These are phyloP conservation scores for Microascus cirrosus DNA, from an alignment of 2,329 filamentous ascomycete species.

Conservation along the genomic window DNA sequence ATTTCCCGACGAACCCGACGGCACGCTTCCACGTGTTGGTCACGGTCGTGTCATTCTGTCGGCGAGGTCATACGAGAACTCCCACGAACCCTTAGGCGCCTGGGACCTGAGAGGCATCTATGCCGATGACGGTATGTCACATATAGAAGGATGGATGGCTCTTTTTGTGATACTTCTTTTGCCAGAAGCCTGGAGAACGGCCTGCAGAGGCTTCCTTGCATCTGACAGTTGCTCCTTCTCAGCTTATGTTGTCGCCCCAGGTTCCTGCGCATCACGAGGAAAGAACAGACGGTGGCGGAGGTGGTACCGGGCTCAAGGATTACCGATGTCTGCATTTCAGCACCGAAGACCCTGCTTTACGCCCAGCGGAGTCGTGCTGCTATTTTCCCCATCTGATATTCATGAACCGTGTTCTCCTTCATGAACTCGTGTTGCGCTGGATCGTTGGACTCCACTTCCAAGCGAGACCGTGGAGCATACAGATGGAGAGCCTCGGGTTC, in stretches of 20 bases:
- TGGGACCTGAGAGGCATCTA: neutral
- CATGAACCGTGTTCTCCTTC: no score
- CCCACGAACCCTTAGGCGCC: neutral
- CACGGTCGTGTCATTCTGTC: constrained; percentile 1
- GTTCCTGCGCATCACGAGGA: neutral
- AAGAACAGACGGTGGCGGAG: neutral
- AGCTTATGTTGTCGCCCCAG: neutral
- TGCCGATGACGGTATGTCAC: neutral
- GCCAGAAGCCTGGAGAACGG: neutral
- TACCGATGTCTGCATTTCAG: neutral
- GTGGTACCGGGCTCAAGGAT: neutral
- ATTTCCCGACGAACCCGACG: neutral
- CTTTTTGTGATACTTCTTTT: neutral
- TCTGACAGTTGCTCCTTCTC: neutral
- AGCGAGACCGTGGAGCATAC: no score
- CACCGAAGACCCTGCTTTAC: neutral
- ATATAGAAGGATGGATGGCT: neutral
- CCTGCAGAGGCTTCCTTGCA: neutral
- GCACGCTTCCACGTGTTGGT: constrained; percentile 2
- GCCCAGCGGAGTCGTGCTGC: neutral
- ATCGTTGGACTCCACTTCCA: no score
- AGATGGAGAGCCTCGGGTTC: no score
- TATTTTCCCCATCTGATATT: neutral
- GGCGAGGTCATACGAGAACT: constrained; percentile 1
- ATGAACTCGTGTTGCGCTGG: no score